Evolutionary conservation across 371 early-diverging fungal genomes (phyloP), one percentile per base, ranked within the genome.

Genomic region (Parasitella parasitica): DNA sequence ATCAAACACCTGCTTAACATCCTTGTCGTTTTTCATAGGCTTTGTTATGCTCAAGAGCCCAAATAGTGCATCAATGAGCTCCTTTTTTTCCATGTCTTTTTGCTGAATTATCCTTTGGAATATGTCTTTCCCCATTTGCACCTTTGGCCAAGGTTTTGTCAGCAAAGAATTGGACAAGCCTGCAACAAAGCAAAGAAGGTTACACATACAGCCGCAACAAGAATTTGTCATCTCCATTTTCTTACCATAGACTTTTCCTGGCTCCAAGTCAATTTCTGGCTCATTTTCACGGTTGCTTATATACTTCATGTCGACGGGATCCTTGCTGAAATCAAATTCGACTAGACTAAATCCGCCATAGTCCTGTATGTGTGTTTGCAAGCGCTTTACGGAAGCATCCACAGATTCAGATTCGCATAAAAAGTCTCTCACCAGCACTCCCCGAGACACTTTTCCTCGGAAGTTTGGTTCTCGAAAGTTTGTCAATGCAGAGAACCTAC

Each of bases 321-420:
- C 64, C 2, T 76, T 68, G 11, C 52, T 34, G 9, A 81, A 63
- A 41, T 83, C 76, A n/a, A 82, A 75, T 48, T 80, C 76, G 9
- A 86, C 52, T 24, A 88, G 51, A 52, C 71, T 88, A 36, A 86
- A 78, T 0, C 88, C 88, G 6, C 78, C 78, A 63, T 64, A 86
- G 4, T 70, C 75, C 0, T 61, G 11, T 7, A 59, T 67, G 35
- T 67, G 67, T 1, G 64, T 35, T 8, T 64, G 15, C 2, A 82
- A 28, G 12, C 61, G 30, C 41, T 71, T 59, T 58, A 80, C 32
- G 48, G 72, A 59, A 41, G 61, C 26, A 39, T 73, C 30, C 4
- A 69, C 69, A 18, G 68, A 57, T 6, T 32, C 18, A 9, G 28
- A 54, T 5, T 57, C 53, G 26, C 27, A 43, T 32, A 86, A 46